Percentiles rank a stretch among this genome's conserved stretches.
These are phyloP conservation scores for Mycena polygramma DNA, from an alignment of 768 basidiomycete genomes.

Conservation along the genomic window DNA sequence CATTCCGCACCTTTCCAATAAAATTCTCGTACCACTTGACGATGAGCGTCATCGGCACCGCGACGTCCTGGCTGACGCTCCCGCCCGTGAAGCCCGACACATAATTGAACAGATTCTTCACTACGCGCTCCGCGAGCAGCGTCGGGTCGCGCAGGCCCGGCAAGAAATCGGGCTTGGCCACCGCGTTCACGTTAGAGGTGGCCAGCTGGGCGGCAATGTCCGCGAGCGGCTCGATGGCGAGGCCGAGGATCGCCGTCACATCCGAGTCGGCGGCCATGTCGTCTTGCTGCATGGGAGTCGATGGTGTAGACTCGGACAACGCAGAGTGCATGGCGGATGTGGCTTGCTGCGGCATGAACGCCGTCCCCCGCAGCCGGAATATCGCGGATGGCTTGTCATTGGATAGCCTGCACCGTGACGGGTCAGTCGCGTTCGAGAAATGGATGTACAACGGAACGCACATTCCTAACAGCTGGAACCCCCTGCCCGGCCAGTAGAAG, in stretches of 20 bases:
- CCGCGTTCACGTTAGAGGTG: conserved; percentile 38
- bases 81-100: conserved; percentile 72
- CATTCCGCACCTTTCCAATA: conserved; percentile 66
- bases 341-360: conserved; percentile 54
- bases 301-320: conserved; percentile 46
- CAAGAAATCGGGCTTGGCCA: conserved; percentile 33
- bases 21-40: conserved; percentile 82
- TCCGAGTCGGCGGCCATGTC: conserved; percentile 57
- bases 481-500: conserved; percentile 88
- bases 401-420: conserved; percentile 70
- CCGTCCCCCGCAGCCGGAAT: conserved; percentile 80
- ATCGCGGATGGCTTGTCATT: conserved; percentile 93
- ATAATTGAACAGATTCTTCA: conserved; percentile 83
- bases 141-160: conserved; percentile 58
- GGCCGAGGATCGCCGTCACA: conserved; percentile 81
- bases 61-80: conserved; percentile 60
- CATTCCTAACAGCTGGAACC: conserved; percentile 90
- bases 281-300: conserved; percentile 37
- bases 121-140: conserved; percentile 74
- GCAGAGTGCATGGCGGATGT: conserved; percentile 52
- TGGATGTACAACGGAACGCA: conserved; percentile 51
- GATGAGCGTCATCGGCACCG: conserved; percentile 73
- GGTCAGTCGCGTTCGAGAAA: not conserved
- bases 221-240: conserved; percentile 82
- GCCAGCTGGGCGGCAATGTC: conserved; percentile 70